A percentile compares a stretch with the other conserved stretches of the same genome.
These are phyloP conservation scores for Alternaria sp. DNA, from an alignment of 2,329 filamentous ascomycete genomes.

Conservation along the genomic window DNA sequence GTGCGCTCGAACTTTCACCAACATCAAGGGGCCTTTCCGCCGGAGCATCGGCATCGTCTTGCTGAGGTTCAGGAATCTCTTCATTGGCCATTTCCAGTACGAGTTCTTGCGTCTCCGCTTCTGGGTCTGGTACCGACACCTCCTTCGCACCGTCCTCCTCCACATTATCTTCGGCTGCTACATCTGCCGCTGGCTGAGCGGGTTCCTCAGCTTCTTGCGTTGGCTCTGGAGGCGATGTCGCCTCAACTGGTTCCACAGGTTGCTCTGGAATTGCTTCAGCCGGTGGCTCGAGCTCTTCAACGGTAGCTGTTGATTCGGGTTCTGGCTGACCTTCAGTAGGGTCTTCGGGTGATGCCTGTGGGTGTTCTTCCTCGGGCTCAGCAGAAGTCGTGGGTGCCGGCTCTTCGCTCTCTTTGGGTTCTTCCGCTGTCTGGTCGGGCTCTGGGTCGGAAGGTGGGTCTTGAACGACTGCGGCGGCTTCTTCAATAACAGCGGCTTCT, in stretches of 20 bases:
- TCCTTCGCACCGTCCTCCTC: not conserved
- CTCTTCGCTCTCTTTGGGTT: not conserved
- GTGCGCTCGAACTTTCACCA: slow-evolving; percentile 3
- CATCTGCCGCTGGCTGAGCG: not conserved
- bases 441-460: not conserved
- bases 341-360: not conserved
- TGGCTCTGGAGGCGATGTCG: not conserved
- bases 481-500: not conserved
- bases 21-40: slow-evolving; percentile 10
- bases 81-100: not conserved
- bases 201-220: slow-evolving; percentile 2
- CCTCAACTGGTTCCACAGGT: not conserved
- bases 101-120: not conserved
- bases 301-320: not conserved
- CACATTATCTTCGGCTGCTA: not conserved
- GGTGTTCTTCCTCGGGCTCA: not conserved
- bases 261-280: not conserved
- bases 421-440: not conserved
- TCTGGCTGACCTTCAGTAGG: not conserved
- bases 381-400: not conserved
- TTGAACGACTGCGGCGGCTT: not conserved
- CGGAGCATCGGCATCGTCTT: slow-evolving; percentile 1
- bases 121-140: not conserved
- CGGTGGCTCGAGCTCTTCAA: not conserved
- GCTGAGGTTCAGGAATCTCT: slow-evolving; percentile 1